Evolutionary conservation across 108 stramenopile species (phyloP).

Genomic region (Aurantiochytrium sp.): DNA sequence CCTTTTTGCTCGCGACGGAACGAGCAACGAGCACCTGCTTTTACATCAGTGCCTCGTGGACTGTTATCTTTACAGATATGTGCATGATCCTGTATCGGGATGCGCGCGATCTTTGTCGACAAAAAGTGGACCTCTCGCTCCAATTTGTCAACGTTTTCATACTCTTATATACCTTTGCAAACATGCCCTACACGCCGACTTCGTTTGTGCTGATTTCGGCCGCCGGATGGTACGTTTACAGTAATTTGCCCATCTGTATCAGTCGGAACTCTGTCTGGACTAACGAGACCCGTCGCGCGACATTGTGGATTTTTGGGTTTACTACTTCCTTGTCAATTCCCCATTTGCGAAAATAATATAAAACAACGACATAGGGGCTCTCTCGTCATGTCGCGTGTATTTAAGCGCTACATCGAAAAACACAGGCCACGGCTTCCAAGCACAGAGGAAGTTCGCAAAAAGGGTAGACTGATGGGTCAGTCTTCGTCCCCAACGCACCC

Average conservation of each 20-base stretch:
- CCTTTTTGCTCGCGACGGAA: neutral
- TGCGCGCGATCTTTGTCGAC: neutral
- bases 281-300: too few species aligned
- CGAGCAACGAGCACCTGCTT: neutral
- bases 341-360: too few species aligned
- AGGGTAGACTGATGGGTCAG: neutral
- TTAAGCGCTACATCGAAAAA: neutral
- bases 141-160: neutral
- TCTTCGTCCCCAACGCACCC: neutral
- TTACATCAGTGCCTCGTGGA: conserved; percentile 14
- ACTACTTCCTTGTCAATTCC: too few species aligned
- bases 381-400: neutral
- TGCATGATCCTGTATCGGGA: neutral
- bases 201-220: neutral
- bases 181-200: conserved; percentile 14
- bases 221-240: neutral
- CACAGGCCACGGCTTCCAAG: neutral
- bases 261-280: too few species aligned
- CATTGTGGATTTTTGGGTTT: too few species aligned
- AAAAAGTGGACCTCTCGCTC: neutral
- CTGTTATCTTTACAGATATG: conserved; percentile 9
- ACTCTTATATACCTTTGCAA: neutral
- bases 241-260: too few species aligned
- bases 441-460: neutral
- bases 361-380: neutral